phyloP scores from a whole-genome alignment of 352 stramenopile genomes.

The Blastocystis sp. region DNA sequence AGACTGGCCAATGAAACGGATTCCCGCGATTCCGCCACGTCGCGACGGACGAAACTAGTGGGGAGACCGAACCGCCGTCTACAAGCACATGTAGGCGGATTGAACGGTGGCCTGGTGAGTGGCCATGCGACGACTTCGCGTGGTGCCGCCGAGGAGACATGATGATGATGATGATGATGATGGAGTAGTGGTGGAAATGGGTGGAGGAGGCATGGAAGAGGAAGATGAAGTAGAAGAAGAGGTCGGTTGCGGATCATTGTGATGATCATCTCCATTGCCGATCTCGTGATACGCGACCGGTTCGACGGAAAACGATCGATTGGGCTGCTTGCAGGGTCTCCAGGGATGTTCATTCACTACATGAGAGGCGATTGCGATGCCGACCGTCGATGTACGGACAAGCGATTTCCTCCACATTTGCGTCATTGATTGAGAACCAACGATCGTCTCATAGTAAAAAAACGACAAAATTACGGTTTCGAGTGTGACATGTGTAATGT shows the following conservation, averaged over 20 bases:
- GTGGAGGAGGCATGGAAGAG: too few relatives aligned
- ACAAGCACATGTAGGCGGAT: conserved; percentile 54
- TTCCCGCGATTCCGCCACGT: neutral
- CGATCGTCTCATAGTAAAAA: neutral
- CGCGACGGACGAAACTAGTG: neutral
- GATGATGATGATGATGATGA: too few relatives aligned
- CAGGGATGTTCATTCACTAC: neutral
- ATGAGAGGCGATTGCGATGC: neutral
- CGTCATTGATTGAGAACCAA: conserved; percentile 27
- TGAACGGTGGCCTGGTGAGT: conserved; percentile 13
- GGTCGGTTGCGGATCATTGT: neutral
- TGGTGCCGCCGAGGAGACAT: neutral
- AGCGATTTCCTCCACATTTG: conserved; percentile 18
- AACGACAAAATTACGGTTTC: neutral
- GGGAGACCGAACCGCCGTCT: neutral
- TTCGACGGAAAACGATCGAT: neutral
- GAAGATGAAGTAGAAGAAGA: too few relatives aligned
- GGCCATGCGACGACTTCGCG: conserved; percentile 19
- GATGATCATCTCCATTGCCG: neutral
- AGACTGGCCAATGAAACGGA: too few relatives aligned
- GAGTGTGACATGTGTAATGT: conserved; percentile 37
- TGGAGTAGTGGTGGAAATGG: too few relatives aligned
- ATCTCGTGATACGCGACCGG: neutral
- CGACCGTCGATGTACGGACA: conserved; percentile 29
- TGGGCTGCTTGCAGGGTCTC: conserved; percentile 15